phyloP scores from a whole-genome alignment of 305 asterid genomes.

The Caryopteris hybrid region DNA sequence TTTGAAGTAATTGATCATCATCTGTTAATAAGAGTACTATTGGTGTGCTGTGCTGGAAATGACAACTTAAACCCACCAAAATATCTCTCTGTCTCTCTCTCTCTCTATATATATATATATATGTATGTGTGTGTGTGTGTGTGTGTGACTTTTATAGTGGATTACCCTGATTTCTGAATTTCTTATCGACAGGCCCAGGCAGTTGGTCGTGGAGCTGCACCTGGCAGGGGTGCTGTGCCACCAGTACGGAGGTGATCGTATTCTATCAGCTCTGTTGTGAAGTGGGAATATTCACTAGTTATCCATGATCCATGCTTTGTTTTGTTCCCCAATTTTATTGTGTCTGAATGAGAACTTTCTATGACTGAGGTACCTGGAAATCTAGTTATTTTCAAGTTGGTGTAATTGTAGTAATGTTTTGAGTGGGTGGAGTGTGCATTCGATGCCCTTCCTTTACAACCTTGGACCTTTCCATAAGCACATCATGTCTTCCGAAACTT shows the following conservation, averaged over 20 bases:
- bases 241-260: constrained; percentile 71
- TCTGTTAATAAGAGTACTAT: not conserved
- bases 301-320: not conserved
- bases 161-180: constrained; percentile 9
- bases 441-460: not conserved
- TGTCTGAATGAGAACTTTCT: constrained; percentile 21
- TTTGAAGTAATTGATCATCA: not conserved
- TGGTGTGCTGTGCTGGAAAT: not conserved
- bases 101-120: too few relatives aligned
- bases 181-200: constrained; percentile 64
- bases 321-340: not conserved
- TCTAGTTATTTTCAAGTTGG: not conserved
- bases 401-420: constrained; percentile 19
- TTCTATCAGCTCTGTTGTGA: not conserved
- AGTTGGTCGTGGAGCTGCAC: constrained; percentile 82
- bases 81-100: too few relatives aligned
- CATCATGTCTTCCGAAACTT: not conserved
- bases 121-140: too few relatives aligned
- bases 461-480: not conserved
- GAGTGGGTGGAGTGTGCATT: constrained; percentile 7
- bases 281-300: constrained; percentile 7
- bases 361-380: constrained; percentile 5
- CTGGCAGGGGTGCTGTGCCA: constrained; percentile 80
- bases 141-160: not conserved
- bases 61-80: not conserved